These are phyloP conservation scores for Colletotrichum sidae DNA, from an alignment of 2,329 filamentous ascomycete genomes.

Conservation along the genomic window DNA sequence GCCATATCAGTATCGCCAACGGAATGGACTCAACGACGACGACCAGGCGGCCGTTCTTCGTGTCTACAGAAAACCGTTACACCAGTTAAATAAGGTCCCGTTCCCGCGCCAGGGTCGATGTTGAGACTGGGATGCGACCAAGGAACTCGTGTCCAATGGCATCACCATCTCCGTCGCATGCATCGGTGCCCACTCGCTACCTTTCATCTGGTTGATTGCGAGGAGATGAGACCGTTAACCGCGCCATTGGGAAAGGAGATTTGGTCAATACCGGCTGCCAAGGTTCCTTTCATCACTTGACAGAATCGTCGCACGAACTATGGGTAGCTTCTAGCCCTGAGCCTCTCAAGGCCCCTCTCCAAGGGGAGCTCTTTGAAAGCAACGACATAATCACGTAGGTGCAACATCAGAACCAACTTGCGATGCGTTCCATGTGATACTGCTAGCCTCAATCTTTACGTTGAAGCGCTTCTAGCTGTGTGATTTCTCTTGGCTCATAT, in stretches of 20 bases:
- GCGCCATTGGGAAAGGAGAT: constrained; percentile 10
- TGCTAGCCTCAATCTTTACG: no score
- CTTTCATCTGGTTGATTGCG: not conserved
- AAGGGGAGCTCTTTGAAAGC: no score
- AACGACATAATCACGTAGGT: no score
- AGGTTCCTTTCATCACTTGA: not conserved
- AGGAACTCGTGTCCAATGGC: constrained; percentile 18
- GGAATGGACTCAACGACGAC: constrained; percentile 5
- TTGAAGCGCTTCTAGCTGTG: no score
- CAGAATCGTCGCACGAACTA: no score
- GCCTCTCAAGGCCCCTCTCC: no score
- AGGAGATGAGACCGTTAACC: constrained; percentile 4
- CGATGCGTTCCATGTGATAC: no score
- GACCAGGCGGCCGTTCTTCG: not conserved
- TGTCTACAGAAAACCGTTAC: constrained; percentile 17
- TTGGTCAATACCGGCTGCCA: constrained; percentile 3
- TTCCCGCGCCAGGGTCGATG: constrained; percentile 18
- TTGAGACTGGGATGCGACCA: constrained; percentile 27
- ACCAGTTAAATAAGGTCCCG: constrained; percentile 30
- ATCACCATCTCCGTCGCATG: constrained; percentile 20
- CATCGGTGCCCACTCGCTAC: constrained; percentile 2
- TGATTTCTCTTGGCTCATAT: no score
- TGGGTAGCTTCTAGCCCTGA: no score
- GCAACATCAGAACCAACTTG: no score
- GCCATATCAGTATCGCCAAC: constrained; percentile 3